A percentile compares a stretch with the other conserved stretches of the same genome.
Evolutionary conservation across 768 basidiomycete genomes (phyloP).

Genomic region (Boletus edulis): DNA sequence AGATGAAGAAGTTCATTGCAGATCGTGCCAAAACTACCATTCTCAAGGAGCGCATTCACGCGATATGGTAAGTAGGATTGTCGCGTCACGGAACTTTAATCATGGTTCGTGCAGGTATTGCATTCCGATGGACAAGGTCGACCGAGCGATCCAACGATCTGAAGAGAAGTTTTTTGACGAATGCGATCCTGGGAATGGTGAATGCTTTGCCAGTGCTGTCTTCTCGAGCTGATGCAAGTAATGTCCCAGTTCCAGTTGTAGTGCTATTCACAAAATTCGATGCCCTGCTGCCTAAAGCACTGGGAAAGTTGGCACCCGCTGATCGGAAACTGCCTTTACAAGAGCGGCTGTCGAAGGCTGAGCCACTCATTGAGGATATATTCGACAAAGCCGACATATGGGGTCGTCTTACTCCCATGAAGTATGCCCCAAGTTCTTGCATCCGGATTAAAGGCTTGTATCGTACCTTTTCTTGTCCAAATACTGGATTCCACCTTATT

Average conservation of each 20-base stretch:
- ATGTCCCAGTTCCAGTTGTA: not conserved
- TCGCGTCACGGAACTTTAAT: not conserved
- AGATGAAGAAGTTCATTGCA: not conserved
- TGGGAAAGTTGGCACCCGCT: not conserved
- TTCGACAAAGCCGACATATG: not conserved
- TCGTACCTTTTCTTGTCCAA: not conserved
- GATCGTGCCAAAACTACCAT: not conserved
- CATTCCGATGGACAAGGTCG: conserved; percentile 4
- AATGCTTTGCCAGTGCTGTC: not conserved
- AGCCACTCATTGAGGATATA: not conserved
- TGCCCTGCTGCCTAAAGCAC: not conserved
- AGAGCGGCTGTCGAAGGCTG: not conserved
- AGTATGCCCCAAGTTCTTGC: not conserved
- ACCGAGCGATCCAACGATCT: not conserved
- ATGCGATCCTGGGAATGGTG: not conserved
- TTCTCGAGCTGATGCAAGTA: not conserved
- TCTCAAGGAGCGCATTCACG: not conserved
- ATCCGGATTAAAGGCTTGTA: not conserved
- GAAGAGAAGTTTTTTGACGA: conserved; percentile 1
- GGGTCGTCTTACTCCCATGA: not conserved
- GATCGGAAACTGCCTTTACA: not conserved
- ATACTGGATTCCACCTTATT: not conserved
- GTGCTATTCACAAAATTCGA: conserved; percentile 7
- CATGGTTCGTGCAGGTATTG: not conserved
- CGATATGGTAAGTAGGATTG: not conserved